Base-by-base conservation (phyloP, 192 early-diverging fungal species). In the Podila horticola region DNA sequence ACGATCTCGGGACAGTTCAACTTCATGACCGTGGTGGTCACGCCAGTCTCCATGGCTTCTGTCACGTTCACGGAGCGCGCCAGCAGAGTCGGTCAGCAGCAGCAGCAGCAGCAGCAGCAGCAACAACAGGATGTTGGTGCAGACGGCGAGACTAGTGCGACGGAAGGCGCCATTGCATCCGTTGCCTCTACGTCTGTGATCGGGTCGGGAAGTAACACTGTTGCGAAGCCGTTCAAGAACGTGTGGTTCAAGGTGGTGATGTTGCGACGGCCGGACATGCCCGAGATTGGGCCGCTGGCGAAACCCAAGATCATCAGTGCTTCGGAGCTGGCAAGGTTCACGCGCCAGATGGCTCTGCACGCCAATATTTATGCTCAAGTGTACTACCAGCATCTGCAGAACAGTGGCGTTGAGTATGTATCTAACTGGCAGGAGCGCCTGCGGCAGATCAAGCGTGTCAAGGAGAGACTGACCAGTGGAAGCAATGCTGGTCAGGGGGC, bases 1-100 rank as follows among this genome's bases (percentile, higher is more conserved):
- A 98, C 96, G 6, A 88, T 98, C 34, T 92, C 96, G 4, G 91
- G 93, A 17, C 94, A 99, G 82, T 98, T 98, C 86, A 98, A 98
- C 76, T 97, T 93, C 82, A 93, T 99, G 67, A 94, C 96, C 67
- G 94, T 99, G 74, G 91, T 99, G 5, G 92, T 99, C 61, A 93
- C 94, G 12, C 97, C 98, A 1, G 71, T 81, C 11, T 81, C 77
- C 17, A 81, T 81, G 77, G 77, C 77, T 8, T 81, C 77, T 7
- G 66, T 81, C 22, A 69, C 77, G 0, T 81, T 64, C 24, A 73
- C 70, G 9, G 77, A 72, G 26, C 24, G 64, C 3, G 55, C 66
- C 10, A 73, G 71, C 28, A 63, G 62, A 10, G 38, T 57, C 41
- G 36, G 51, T 36, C 77, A 81, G 10, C 70, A 81, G 13, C 66